Conservation (phyloP, 169 alveolate genomes). For the Besnoitia besnoiti region DNA sequence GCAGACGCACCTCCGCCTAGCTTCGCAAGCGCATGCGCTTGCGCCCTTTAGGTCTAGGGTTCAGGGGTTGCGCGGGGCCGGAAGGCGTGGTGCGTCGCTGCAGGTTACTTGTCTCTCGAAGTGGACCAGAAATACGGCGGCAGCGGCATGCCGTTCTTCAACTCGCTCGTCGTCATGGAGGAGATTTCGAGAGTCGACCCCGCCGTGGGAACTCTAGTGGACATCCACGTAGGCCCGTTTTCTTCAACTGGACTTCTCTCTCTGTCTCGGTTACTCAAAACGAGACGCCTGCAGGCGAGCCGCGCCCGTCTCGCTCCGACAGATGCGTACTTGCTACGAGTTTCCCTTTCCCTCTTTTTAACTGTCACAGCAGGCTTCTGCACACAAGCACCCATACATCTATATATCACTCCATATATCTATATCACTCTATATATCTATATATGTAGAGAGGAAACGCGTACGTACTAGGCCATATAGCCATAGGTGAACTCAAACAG, state of each 20-base stretch:
- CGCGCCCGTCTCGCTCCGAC: too few species aligned
- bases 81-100: not conserved
- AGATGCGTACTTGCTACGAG: too few species aligned
- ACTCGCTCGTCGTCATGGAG: slow-evolving; percentile 49
- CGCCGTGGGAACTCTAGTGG: slow-evolving; percentile 61
- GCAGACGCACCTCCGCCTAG: not conserved
- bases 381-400: not conserved
- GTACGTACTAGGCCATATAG: too few species aligned
- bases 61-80: not conserved
- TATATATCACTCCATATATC: not conserved
- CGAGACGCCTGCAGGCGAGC: too few species aligned
- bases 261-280: too few species aligned
- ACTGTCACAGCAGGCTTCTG: not conserved
- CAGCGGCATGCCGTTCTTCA: slow-evolving; percentile 48
- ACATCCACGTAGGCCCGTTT: slow-evolving; percentile 48
- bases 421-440: not conserved
- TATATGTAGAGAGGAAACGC: too few species aligned
- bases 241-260: too few species aligned
- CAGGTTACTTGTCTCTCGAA: slow-evolving; percentile 65
- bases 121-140: slow-evolving; percentile 53
- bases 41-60: too few species aligned
- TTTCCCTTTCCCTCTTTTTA: too few species aligned
- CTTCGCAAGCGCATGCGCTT: not conserved
- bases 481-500: too few species aligned
- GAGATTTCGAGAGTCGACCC: slow-evolving; percentile 70